phyloP scores from a whole-genome alignment of 305 asterid species.

The Ajuga reptans region DNA sequence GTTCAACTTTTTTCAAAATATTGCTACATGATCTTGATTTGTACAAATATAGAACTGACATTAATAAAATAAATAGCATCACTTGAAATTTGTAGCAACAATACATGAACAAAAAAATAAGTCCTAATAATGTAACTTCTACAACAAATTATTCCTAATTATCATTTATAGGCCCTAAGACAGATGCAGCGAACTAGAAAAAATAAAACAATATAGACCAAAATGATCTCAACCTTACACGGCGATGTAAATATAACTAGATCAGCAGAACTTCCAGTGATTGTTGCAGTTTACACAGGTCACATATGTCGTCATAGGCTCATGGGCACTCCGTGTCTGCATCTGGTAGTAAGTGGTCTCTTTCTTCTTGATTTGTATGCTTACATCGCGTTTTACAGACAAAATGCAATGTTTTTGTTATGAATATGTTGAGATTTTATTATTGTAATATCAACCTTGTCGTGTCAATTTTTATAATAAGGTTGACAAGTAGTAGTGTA shows the following conservation, averaged over 20 bases:
- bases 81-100: not conserved
- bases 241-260: not conserved
- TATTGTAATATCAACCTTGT: no score
- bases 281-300: conserved; percentile 76
- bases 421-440: no score
- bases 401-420: no score
- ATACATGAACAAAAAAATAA: not conserved
- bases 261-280: conserved; percentile 74
- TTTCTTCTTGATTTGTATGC: conserved; percentile 56
- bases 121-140: conserved; percentile 2
- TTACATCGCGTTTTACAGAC: no score
- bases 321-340: conserved; percentile 92
- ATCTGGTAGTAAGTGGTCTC: conserved; percentile 71
- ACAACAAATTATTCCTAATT: conserved; percentile 17
- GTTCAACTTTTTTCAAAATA: no score
- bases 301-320: conserved; percentile 82
- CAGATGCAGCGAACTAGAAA: conserved; percentile 5
- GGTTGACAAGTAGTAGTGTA: no score
- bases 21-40: no score
- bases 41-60: not conserved
- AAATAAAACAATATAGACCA: conserved; percentile 19
- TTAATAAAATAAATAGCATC: not conserved
- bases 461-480: no score
- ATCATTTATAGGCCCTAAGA: conserved; percentile 14
- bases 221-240: not conserved